Evolutionary conservation across 352 stramenopile species (phyloP).

Genomic region (Phytophthora kernoviae): DNA sequence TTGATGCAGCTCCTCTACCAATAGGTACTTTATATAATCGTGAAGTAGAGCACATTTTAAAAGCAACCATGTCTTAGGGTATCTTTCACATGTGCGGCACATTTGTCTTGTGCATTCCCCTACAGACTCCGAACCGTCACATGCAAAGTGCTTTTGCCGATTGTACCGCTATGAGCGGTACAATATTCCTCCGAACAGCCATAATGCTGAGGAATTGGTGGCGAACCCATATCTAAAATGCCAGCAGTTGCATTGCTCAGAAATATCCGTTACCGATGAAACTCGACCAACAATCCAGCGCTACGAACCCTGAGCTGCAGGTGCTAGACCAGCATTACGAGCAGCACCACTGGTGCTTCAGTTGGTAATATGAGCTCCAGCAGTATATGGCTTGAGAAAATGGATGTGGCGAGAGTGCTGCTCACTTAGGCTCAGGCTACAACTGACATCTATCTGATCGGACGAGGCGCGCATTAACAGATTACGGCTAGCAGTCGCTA

Average conservation of each 20-base stretch:
- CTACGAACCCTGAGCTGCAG: neutral
- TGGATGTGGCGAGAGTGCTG: slow-evolving; percentile 7
- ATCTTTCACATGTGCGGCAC: too few species aligned
- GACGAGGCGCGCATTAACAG: neutral
- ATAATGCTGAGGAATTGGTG: neutral
- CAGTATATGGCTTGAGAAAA: slow-evolving; percentile 9
- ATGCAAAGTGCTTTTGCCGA: too few species aligned
- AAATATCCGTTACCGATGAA: neutral
- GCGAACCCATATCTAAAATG: neutral
- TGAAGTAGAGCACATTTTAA: too few species aligned
- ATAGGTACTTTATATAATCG: too few species aligned
- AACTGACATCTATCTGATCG: slow-evolving; percentile 1
- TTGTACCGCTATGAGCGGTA: neutral
- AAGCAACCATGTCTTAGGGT: too few species aligned
- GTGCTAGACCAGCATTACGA: neutral
- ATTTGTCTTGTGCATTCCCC: too few species aligned
- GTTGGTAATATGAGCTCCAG: neutral
- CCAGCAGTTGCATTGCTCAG: neutral
- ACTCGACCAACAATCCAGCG: neutral
- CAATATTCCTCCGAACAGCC: neutral
- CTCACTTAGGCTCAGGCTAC: slow-evolving; percentile 9
- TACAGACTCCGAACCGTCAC: too few species aligned
- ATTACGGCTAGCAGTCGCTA: too few species aligned
- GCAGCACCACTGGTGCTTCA: neutral
- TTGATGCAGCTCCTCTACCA: too few species aligned